These are phyloP conservation scores for Adiantum capillusveneris DNA, from an alignment of 75 land plant species.

Conservation along the genomic window DNA sequence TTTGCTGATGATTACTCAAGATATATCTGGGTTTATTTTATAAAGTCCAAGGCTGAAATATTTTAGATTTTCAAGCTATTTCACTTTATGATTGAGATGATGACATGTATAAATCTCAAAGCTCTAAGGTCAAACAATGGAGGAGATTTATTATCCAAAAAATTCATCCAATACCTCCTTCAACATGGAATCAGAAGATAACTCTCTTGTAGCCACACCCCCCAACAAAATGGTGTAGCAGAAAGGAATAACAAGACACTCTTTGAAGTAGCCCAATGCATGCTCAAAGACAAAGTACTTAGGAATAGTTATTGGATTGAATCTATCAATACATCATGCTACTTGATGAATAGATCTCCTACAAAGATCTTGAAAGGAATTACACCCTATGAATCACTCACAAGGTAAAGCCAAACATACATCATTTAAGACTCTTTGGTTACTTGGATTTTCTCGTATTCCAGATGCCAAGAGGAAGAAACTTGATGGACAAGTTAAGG, in stretches of 20 bases:
- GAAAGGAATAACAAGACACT: no score
- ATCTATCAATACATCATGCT: background rate
- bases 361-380: background rate
- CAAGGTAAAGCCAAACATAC: background rate
- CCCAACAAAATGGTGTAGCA: no score
- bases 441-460: background rate
- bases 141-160: no score
- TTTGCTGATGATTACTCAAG: background rate
- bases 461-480: no score
- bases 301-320: background rate
- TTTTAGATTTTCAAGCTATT: slow-evolving; percentile 2
- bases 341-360: background rate
- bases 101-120: no score
- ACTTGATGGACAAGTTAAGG: no score
- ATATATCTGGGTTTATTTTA: background rate
- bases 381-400: background rate
- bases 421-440: background rate
- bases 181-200: no score
- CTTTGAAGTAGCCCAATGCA: no score
- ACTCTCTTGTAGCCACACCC: no score
- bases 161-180: no score
- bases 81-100: background rate
- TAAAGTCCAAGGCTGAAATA: background rate
- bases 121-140: no score
- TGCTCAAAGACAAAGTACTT: background rate